Evolutionary conservation across 2,329 filamentous ascomycete genomes (phyloP).

Genomic region (Colletotrichum theobromicola): DNA sequence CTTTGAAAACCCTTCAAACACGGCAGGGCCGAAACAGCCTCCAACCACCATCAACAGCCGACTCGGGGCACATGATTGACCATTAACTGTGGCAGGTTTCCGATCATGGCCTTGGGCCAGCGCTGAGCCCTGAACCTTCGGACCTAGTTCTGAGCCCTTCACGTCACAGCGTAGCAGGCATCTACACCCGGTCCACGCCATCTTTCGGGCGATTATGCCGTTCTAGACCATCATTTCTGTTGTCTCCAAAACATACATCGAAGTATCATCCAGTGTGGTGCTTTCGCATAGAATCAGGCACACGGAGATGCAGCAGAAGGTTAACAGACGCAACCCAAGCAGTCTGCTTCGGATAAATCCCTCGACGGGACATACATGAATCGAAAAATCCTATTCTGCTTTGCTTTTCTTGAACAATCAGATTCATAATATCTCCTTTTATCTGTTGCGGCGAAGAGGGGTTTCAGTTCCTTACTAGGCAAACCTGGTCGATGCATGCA

Average conservation of each 20-base stretch:
- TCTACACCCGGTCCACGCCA: background rate
- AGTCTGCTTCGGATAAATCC: accelerated
- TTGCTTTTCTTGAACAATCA: accelerated
- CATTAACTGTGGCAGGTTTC: too few species aligned
- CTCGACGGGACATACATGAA: background rate
- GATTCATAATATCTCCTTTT: background rate
- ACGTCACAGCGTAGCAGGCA: background rate
- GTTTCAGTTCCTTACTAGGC: accelerated
- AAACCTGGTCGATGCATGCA: background rate
- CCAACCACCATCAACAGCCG: too few species aligned
- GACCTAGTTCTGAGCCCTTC: background rate
- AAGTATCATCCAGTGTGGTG: too few species aligned
- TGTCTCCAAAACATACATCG: background rate
- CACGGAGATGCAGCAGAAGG: too few species aligned
- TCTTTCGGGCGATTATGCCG: background rate
- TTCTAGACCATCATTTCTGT: background rate
- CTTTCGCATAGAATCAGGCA: too few species aligned
- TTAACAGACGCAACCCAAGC: accelerated
- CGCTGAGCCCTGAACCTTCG: too few species aligned
- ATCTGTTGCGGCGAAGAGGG: background rate
- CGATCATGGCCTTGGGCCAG: too few species aligned
- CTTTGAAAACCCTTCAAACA: too few species aligned
- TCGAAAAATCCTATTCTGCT: background rate
- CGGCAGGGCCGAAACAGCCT: too few species aligned
- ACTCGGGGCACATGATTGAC: background rate